These are phyloP conservation scores for Floccularia luteovirens DNA, from an alignment of 768 basidiomycete genomes.

Conservation along the genomic window DNA sequence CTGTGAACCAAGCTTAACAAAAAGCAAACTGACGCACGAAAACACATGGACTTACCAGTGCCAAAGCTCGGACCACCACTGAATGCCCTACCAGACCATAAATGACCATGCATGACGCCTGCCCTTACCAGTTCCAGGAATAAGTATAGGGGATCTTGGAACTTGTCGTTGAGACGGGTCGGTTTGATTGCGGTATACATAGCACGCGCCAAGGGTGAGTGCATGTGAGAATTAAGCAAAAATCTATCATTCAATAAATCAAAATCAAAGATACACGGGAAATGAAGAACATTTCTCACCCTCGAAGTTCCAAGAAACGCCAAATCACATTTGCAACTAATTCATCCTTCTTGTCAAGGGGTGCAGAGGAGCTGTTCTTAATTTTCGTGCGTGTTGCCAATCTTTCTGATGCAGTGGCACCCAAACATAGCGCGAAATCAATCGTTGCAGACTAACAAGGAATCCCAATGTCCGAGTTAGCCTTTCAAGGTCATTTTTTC, in stretches of 20 bases:
- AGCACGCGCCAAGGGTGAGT: slow-evolving; percentile 85
- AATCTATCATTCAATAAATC: slow-evolving; percentile 45
- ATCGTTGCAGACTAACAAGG: slow-evolving; percentile 83
- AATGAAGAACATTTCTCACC: slow-evolving; percentile 44
- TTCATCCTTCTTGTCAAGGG: slow-evolving; percentile 96
- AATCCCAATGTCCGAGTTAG: slow-evolving; percentile 6
- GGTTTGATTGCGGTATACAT: slow-evolving; percentile 77
- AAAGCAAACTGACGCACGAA: slow-evolving; percentile 6
- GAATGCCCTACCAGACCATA: slow-evolving; percentile 83
- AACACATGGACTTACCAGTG: slow-evolving; percentile 45
- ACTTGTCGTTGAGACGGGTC: slow-evolving; percentile 91
- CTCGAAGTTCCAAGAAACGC: slow-evolving; percentile 94
- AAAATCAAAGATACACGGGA: slow-evolving; percentile 3
- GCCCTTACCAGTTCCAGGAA: slow-evolving; percentile 93
- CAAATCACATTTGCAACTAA: slow-evolving; percentile 97
- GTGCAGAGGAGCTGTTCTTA: slow-evolving; percentile 36
- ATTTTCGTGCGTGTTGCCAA: slow-evolving; percentile 77
- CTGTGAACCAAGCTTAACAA: slow-evolving; percentile 26
- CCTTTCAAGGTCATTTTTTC: slow-evolving; percentile 18
- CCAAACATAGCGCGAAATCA: slow-evolving; percentile 90
- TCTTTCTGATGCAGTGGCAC: slow-evolving; percentile 79
- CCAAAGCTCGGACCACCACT: slow-evolving; percentile 96
- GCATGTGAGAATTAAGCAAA: slow-evolving; percentile 80
- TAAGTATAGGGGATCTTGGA: slow-evolving; percentile 93
- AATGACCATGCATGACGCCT: slow-evolving; percentile 93